Conservation (phyloP, 208 protist genomes). For the Trypanosoma platydactyli region DNA sequence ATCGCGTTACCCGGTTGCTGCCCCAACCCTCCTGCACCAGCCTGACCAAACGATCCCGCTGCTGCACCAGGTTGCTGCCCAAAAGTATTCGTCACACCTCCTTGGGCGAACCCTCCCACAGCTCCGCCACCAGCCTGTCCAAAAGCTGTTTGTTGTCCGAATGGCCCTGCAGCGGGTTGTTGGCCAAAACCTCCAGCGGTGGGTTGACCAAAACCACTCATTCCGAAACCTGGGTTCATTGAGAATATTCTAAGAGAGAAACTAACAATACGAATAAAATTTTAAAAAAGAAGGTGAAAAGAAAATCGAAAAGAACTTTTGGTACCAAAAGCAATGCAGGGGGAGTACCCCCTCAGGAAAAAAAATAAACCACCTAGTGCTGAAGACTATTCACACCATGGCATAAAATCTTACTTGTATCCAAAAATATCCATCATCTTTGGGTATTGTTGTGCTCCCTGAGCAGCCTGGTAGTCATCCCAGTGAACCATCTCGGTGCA, state of each 20-base stretch:
- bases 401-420: not conserved
- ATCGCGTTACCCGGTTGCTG: conserved; percentile 1
- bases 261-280: not conserved
- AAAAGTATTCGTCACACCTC: conserved; percentile 24
- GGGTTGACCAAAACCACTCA: conserved; percentile 30
- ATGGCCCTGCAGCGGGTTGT: conserved; percentile 19
- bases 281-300: not conserved
- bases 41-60: conserved; percentile 41
- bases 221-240: conserved; percentile 29
- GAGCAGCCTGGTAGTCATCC: conserved; percentile 51
- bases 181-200: conserved; percentile 38
- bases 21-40: conserved; percentile 28
- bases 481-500: conserved; percentile 78
- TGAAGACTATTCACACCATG: not conserved
- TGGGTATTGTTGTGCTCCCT: conserved; percentile 28
- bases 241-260: conserved; percentile 9
- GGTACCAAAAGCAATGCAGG: not conserved
- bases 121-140: conserved; percentile 21
- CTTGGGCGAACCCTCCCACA: conserved; percentile 39
- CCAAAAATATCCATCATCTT: conserved; percentile 16
- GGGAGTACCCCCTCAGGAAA: not conserved
- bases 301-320: not conserved
- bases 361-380: too few relatives aligned
- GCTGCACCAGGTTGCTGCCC: conserved; percentile 24
- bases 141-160: conserved; percentile 40